Base-by-base conservation (phyloP, 2,329 filamentous ascomycete species). In the Gnomoniopsis sp. region DNA sequence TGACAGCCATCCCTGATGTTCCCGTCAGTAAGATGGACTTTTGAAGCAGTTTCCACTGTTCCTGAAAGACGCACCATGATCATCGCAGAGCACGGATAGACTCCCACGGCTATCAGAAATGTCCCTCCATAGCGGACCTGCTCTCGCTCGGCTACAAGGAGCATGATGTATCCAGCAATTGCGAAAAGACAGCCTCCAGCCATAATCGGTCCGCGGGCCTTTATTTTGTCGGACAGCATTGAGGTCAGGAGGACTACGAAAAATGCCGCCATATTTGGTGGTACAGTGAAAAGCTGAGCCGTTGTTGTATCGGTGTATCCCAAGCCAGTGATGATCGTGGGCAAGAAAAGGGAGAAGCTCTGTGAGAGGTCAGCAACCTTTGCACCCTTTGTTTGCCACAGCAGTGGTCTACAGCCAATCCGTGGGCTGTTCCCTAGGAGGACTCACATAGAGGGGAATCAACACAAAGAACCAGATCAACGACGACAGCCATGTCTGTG, bases 341-440 rank as follows among this genome's bases (percentile, higher is more conserved):
- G 76, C 1, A 78, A 68, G 65, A 79, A 79, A n/a, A 79, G 69
- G 59, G 68, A 77, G 68, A 68, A 80, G 58, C 66, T 76, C 71
- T 69, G 26, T 6, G n/a, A 19, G 23, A 49, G 22, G 53, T 58
- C 52, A 64, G 57, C 23, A n/a, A 47, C 11, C 44, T 19, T 12
- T 15, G 12, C 11, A 2, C 12, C 44, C 44, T 23, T n/a, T 23
- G 6, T 3, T 44, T 19, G n/a, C n/a, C 43, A 4, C 26, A 21
- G 2, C 22, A 26, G 34, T 54, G 21, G 22, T 63, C 22, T 62
- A 65, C 8, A 68, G 59, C 19, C 63, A 59, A 12, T 64, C 59
- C 10, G 64, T 63, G 26, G 15, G n/a, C n/a, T n/a, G n/a, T n/a
- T n/a, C 26, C 26, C 26, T 2, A 58, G 54, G 43, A 62, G 61